Evolutionary conservation across 2,329 filamentous ascomycete species (phyloP), one percentile per base, ranked within the genome.

Genomic region (Fusarium avenaceum): DNA sequence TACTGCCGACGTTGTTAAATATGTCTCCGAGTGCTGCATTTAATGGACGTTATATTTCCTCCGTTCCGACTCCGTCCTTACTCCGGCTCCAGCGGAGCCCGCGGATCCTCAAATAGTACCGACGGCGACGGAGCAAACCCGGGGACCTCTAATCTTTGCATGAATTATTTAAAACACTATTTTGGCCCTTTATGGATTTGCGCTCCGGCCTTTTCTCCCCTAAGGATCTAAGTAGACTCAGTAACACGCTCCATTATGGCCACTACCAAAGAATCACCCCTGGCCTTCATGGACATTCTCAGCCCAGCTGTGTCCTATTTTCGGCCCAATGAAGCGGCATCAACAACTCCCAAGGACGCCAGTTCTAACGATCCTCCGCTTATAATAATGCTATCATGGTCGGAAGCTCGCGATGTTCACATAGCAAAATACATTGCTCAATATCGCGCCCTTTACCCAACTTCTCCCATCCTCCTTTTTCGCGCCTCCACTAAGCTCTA

Each of bases 361-460:
- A 26, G 15, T n/a, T 28, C 40, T 7, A n/a, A 10, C 32, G 71
- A 78, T 11, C 84, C 85, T 14, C 80, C 80, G 53, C 79, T 87
- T 35, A 79, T 87, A 57, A 65, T 86, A 24, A 48, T 87, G 35
- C 79, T 81, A 35, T 77, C 80, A 9, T 87, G 85, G 85, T 84
- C 86, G 80, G 81, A 80, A 44, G 84, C 85, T 11, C 78, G 73
- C n/a, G 81, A 85, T 39, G 73, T 74, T 8, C 84, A 87, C 71
- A 81, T 87, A 44, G 79, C 80, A 66, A 87, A 87, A 68, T 87
- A 87, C 72, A 78, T 84, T 28, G 70, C 77, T 6, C 76, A 77
- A 26, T 82, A 86, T 72, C 82, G 82, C 63, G 58, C 69, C 7
- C 71, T 81, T 19, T 86, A 82, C 72, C 84, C 84, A 2, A 72